Percentiles rank a stretch among this genome's conserved stretches.
Evolutionary conservation across 2,329 filamentous ascomycete genomes (phyloP).

Genomic region (Pseudogymnoascus sp.): DNA sequence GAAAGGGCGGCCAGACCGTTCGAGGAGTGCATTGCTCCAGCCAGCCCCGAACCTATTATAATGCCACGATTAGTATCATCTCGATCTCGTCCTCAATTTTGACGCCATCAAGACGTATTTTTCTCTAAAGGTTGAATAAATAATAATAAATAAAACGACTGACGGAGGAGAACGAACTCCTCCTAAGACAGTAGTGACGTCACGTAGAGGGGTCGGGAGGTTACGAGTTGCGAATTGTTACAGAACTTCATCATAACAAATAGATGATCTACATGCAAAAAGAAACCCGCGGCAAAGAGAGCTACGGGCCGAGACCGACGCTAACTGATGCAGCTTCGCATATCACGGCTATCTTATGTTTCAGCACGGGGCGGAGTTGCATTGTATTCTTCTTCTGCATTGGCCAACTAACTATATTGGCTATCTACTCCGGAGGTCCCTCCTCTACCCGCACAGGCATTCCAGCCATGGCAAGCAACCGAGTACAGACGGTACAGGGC

Average conservation of each 20-base stretch:
- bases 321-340: not conserved
- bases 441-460: slow-evolving; percentile 2
- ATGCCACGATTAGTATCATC: not conserved
- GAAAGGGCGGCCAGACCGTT: not conserved
- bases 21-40: not conserved
- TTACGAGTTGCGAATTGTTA: not conserved
- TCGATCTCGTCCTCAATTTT: not conserved
- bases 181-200: not conserved
- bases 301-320: not conserved
- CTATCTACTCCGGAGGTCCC: not conserved
- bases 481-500: not conserved
- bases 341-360: not conserved
- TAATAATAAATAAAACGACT: not conserved
- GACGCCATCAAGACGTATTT: not conserved
- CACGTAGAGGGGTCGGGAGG: not conserved
- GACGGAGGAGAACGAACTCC: not conserved
- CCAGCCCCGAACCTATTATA: not conserved
- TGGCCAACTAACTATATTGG: not conserved
- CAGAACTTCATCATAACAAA: not conserved
- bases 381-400: not conserved
- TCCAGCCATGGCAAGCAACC: not conserved
- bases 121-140: not conserved
- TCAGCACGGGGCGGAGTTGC: not conserved
- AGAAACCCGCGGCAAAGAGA: not conserved
- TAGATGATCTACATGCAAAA: not conserved